These are phyloP conservation scores for Scedosporium boydii DNA, from an alignment of 2,329 filamentous ascomycete species.

Conservation along the genomic window DNA sequence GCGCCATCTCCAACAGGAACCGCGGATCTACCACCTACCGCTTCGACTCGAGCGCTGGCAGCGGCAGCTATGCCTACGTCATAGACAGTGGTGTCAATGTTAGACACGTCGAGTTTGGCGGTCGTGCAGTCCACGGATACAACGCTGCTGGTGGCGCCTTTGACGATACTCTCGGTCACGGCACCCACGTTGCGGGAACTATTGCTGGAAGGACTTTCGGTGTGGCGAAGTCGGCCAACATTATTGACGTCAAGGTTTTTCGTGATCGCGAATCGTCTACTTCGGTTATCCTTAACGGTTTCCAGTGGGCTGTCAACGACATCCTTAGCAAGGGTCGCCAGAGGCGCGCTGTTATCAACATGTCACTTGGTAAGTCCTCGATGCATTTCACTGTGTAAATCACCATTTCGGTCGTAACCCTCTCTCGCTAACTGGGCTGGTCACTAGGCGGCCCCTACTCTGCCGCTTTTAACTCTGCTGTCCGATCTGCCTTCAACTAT, in stretches of 20 bases:
- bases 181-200: conserved; percentile 29
- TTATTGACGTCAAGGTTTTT: conserved; percentile 39
- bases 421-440: too few species aligned
- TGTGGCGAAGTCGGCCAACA: conserved; percentile 30
- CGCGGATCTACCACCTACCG: conserved; percentile 15
- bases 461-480: conserved; percentile 8
- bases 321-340: conserved; percentile 17
- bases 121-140: conserved; percentile 14
- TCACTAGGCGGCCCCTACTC: conserved; percentile 10
- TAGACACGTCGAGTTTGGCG: conserved; percentile 14
- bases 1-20: conserved; percentile 20
- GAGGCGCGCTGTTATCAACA: conserved; percentile 29
- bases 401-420: too few species aligned
- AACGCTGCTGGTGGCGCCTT: conserved; percentile 17
- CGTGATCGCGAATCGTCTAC: conserved; percentile 17
- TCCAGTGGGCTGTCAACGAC: conserved; percentile 25
- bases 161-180: conserved; percentile 28
- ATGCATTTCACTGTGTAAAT: too few species aligned
- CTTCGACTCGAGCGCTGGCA: conserved; percentile 13
- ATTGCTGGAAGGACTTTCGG: conserved; percentile 25
- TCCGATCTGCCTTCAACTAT: conserved; percentile 13
- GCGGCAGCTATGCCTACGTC: conserved; percentile 16
- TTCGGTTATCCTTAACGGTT: conserved; percentile 20
- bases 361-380: conserved; percentile 25
- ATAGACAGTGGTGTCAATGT: conserved; percentile 17